Evolutionary conservation across 2,329 filamentous ascomycete species (phyloP).

Genomic region (Fusarium sororula): DNA sequence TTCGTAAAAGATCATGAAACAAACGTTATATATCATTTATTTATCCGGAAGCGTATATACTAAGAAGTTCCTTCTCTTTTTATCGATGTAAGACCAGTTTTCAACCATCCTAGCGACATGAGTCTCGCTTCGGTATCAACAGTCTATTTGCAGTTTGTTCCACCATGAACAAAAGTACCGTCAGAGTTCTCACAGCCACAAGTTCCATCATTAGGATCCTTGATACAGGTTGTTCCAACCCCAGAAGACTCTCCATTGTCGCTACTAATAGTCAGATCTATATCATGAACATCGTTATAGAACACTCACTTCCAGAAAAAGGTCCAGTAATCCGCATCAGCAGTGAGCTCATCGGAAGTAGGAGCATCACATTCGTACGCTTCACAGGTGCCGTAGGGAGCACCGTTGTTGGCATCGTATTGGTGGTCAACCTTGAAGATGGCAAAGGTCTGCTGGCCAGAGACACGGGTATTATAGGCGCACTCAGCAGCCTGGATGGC

Average conservation of each 20-base stretch:
- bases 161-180: constrained; percentile 31
- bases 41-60: neutral
- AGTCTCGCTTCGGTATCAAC: no score
- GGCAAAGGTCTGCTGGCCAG: constrained; percentile 39
- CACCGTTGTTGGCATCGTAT: constrained; percentile 38
- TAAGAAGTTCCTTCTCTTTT: rapidly evolving
- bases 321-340: constrained; percentile 38
- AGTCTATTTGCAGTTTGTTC: constrained; percentile 26
- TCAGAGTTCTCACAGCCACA: constrained; percentile 41
- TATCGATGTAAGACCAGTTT: no score
- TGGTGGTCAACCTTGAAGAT: constrained; percentile 39
- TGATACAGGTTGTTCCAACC: constrained; percentile 40
- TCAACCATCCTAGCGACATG: neutral
- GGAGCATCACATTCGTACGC: constrained; percentile 37
- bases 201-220: constrained; percentile 32
- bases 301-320: constrained; percentile 40
- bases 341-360: constrained; percentile 12
- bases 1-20: rapidly evolving
- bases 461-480: constrained; percentile 40
- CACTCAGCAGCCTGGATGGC: constrained; percentile 41
- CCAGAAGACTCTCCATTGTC: constrained; percentile 33
- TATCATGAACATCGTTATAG: neutral
- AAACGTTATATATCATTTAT: neutral
- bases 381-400: constrained; percentile 36
- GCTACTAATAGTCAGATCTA: constrained; percentile 3